Evolutionary conservation across 768 basidiomycete species (phyloP).

Genomic region (Tubosaeta brunneosetosa): DNA sequence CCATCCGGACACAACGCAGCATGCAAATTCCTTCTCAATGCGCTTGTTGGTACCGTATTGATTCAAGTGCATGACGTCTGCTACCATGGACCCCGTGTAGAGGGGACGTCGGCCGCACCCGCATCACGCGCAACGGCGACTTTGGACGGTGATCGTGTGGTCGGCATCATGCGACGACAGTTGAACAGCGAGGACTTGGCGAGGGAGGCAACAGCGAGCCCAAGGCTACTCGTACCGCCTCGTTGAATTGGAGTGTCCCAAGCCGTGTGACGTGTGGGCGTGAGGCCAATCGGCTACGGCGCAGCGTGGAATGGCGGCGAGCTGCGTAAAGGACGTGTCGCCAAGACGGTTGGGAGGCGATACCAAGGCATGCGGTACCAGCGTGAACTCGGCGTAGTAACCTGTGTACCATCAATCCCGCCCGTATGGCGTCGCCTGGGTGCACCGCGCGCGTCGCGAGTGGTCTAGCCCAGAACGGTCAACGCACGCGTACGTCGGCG

Average conservation of each 20-base stretch:
- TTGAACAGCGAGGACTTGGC: background rate
- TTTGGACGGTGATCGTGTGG: background rate
- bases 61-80: background rate
- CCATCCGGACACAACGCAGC: background rate
- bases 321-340: background rate
- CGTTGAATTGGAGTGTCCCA: background rate
- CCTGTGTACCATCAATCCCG: background rate
- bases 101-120: background rate
- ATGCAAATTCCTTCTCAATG: background rate
- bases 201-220: background rate
- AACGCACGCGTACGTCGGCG: too few species aligned
- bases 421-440: background rate
- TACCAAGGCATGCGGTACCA: conserved; percentile 21
- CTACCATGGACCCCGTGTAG: background rate
- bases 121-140: background rate
- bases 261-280: background rate
- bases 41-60: background rate
- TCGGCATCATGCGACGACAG: background rate
- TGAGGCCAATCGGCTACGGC: background rate
- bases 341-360: conserved; percentile 5
- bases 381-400: conserved; percentile 22
- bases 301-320: background rate
- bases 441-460: background rate
- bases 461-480: too few species aligned
- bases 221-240: background rate